Evolutionary conservation across 768 basidiomycete genomes (phyloP), one percentile per base, ranked within the genome.

Genomic region (Boletus pseudopeckii): DNA sequence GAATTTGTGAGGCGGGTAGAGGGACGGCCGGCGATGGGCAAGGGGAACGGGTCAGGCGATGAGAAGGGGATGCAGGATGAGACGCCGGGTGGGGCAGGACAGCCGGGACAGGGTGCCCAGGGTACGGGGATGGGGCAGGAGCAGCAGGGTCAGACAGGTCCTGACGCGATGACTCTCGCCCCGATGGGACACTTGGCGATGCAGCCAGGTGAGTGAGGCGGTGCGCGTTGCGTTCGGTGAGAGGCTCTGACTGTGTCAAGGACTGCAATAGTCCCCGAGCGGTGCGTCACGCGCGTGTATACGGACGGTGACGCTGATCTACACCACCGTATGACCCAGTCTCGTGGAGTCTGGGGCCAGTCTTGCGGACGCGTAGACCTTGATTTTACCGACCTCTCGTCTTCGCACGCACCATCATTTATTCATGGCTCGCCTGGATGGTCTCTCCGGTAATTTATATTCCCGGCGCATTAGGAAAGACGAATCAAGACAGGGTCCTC

Each of bases 1-100:
- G 84, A 85, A 66, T 85, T 87, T 66, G 83, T 86, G 54, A 74
- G 82, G 61, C 69, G 77, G 20, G 80, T 81, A 13, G 85, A 85
- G 60, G 82, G 82, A 5, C 71, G 80, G 39, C 68, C 75, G 11
- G 28, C 52, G 43, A 54, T 74, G 7, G 65, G 67, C 30, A 72
- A 72, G 58, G 57, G 51, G 50, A 56, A 22, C 64, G 61, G 55
- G 15, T 61, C 50, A 39, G 60, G 52, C 5, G 65, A 65, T 22
- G 68, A 71, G 11, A 58, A 59, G 36, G 60, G 52, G 7, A 14
- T 61, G 40, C 59, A 54, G 28, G 66, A 56, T 18, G 68, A 66
- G 22, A 14, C 59, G 28, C 26, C 48, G 7, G 50, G 42, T 15
- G 42, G 30, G 13, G 41, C 32, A 8, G 59, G 44, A 8, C 52